Percentiles rank a stretch among this genome's conserved stretches.
Evolutionary conservation across 208 protist species (phyloP).

Genomic region (Leishmania aethiopica): DNA sequence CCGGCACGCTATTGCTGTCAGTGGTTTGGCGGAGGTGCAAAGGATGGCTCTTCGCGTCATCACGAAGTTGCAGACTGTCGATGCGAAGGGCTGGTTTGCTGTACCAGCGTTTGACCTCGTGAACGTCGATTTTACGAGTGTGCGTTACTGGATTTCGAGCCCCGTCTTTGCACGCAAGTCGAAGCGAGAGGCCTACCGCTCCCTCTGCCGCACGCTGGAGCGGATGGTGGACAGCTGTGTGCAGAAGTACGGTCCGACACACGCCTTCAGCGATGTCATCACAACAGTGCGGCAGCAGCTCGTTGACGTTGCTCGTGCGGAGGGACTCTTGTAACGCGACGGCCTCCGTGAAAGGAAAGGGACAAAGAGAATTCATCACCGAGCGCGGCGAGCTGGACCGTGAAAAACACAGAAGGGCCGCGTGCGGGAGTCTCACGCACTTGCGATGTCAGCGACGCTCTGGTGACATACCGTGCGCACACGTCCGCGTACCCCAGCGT

Average conservation of each 20-base stretch:
- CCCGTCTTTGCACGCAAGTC: constrained; percentile 56
- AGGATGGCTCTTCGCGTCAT: constrained; percentile 48
- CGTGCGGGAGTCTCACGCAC: not conserved
- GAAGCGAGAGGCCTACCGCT: constrained; percentile 63
- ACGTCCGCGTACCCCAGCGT: not conserved
- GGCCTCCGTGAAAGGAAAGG: not conserved
- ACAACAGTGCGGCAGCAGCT: constrained; percentile 67
- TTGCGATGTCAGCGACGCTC: not conserved
- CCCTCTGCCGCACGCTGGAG: constrained; percentile 71
- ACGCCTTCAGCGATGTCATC: constrained; percentile 67
- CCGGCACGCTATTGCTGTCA: not conserved
- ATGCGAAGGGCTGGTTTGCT: constrained; percentile 75
- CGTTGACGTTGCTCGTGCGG: constrained; percentile 59
- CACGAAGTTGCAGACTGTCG: constrained; percentile 43
- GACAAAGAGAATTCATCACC: not conserved
- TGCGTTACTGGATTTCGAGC: constrained; percentile 61
- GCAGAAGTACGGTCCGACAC: constrained; percentile 68
- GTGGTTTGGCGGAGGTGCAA: constrained; percentile 40
- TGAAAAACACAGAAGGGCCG: constrained; percentile 1
- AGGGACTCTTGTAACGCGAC: constrained; percentile 45
- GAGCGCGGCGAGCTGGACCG: not conserved
- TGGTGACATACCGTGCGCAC: not conserved
- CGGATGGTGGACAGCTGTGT: constrained; percentile 87
- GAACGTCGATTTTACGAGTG: constrained; percentile 75
- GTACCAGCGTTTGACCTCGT: constrained; percentile 78